Percentiles rank a stretch among this genome's conserved stretches.
These are phyloP conservation scores for Crepidotus sp. DNA, from an alignment of 1,284 basidiomycete species.

Conservation along the genomic window DNA sequence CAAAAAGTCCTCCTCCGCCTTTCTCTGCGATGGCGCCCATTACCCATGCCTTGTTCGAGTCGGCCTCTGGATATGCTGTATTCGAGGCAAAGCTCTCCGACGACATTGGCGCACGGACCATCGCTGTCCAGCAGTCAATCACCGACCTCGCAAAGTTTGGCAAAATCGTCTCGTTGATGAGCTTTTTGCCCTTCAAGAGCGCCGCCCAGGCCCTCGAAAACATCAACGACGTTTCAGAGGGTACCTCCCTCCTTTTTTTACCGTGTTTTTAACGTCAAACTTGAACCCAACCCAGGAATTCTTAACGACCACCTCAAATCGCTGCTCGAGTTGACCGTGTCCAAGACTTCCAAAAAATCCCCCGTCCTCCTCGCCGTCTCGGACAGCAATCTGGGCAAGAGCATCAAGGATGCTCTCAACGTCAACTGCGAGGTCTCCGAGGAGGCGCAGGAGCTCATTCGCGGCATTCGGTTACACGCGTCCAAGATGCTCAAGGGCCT, in stretches of 20 bases:
- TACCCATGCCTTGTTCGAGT: slow-evolving; percentile 91
- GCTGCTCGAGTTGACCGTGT: slow-evolving; percentile 84
- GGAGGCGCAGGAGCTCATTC: slow-evolving; percentile 80
- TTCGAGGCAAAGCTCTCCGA: slow-evolving; percentile 88
- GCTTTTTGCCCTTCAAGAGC: slow-evolving; percentile 92
- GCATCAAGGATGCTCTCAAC: slow-evolving; percentile 72
- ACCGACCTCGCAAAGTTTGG: slow-evolving; percentile 85
- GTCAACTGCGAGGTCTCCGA: slow-evolving; percentile 89
- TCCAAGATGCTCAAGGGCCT: slow-evolving; percentile 87
- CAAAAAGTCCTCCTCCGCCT: not conserved
- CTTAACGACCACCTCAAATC: slow-evolving; percentile 83
- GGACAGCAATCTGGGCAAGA: slow-evolving; percentile 71
- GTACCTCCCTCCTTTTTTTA: slow-evolving; percentile 34
- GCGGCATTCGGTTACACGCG: slow-evolving; percentile 90
- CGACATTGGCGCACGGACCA: slow-evolving; percentile 80
- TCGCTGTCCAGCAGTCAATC: slow-evolving; percentile 80
- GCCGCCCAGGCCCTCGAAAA: slow-evolving; percentile 96
- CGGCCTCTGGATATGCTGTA: slow-evolving; percentile 90
- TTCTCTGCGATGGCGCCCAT: slow-evolving; percentile 21
- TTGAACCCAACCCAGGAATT: slow-evolving; percentile 45
- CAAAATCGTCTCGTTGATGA: slow-evolving; percentile 89
- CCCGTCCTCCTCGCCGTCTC: slow-evolving; percentile 77
- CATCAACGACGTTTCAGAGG: slow-evolving; percentile 94
- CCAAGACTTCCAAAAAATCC: slow-evolving; percentile 76
- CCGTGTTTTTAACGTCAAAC: slow-evolving; percentile 5